Conservation (phyloP, 192 early-diverging fungal genomes). For the Rhizophagus clarus region DNA sequence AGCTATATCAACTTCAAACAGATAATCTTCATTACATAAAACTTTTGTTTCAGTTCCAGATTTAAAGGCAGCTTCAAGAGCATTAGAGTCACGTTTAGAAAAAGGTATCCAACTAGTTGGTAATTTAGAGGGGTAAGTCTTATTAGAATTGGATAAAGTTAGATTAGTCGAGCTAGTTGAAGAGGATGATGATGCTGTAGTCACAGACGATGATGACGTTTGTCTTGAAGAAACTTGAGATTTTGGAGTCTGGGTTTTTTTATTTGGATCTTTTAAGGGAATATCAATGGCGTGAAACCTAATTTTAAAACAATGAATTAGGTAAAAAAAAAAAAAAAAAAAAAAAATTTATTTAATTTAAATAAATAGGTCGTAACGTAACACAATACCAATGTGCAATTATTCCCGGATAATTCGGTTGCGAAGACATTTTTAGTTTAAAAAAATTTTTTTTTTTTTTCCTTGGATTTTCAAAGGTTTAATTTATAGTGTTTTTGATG, state of each 20-base stretch:
- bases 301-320: background rate
- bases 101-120: constrained; percentile 43
- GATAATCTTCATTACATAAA: constrained; percentile 74
- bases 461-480: too few species aligned
- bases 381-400: background rate
- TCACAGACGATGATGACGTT: background rate
- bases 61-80: constrained; percentile 56
- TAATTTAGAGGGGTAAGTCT: background rate
- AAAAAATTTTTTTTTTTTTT: background rate
- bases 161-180: background rate
- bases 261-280: background rate
- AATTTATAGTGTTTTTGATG: too few species aligned
- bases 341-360: background rate
- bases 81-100: constrained; percentile 57
- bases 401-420: background rate
- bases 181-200: background rate
- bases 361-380: background rate
- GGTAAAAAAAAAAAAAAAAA: background rate
- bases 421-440: background rate
- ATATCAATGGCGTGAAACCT: background rate
- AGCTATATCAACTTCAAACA: constrained; percentile 79
- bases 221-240: too few species aligned
- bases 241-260: background rate
- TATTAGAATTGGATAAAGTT: background rate
- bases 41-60: constrained; percentile 48